Percentiles rank a stretch among this genome's conserved stretches.
phyloP scores from a whole-genome alignment of 169 alveolate species.

The Eimeria mitis region DNA sequence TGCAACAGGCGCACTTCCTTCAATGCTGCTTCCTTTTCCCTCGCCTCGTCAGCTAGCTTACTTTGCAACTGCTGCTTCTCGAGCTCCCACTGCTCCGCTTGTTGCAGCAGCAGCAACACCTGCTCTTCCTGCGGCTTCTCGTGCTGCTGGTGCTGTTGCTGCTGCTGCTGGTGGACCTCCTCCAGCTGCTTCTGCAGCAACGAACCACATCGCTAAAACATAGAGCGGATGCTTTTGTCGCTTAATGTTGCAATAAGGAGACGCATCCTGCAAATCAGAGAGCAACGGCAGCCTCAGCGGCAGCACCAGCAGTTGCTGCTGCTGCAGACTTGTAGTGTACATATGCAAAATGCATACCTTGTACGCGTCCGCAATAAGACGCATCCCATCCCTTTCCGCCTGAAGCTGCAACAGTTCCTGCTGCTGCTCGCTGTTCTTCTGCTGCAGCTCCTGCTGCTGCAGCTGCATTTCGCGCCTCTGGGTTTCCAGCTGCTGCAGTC shows the following conservation, averaged over 20 bases:
- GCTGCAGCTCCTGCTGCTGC: conserved; percentile 55
- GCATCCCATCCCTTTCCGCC: conserved; percentile 54
- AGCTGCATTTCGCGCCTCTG: conserved; percentile 1
- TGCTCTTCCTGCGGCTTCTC: conserved; percentile 28
- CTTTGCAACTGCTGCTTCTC: conserved; percentile 10
- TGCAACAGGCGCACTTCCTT: conserved; percentile 51
- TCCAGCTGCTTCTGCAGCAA: conserved; percentile 69
- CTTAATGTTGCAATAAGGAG: not conserved
- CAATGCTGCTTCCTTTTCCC: conserved; percentile 23
- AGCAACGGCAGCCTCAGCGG: not conserved
- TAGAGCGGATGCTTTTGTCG: not conserved
- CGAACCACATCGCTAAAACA: not conserved
- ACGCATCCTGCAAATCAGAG: not conserved
- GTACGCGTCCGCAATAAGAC: conserved; percentile 23
- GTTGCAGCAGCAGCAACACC: conserved; percentile 1
- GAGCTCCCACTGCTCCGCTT: conserved; percentile 14
- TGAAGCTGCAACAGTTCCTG: conserved; percentile 44
- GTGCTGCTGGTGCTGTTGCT: conserved; percentile 39
- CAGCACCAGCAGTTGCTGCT: conserved; percentile 25
- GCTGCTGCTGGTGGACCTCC: conserved; percentile 26
- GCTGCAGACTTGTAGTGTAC: not conserved
- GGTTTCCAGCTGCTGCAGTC: conserved; percentile 46
- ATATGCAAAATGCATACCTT: not conserved
- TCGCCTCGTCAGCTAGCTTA: conserved; percentile 29
- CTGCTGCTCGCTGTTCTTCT: conserved; percentile 52